A percentile compares a stretch with the other conserved stretches of the same genome.
Conservation (phyloP, 2,329 filamentous ascomycete genomes). For the Apiospora hydei region DNA sequence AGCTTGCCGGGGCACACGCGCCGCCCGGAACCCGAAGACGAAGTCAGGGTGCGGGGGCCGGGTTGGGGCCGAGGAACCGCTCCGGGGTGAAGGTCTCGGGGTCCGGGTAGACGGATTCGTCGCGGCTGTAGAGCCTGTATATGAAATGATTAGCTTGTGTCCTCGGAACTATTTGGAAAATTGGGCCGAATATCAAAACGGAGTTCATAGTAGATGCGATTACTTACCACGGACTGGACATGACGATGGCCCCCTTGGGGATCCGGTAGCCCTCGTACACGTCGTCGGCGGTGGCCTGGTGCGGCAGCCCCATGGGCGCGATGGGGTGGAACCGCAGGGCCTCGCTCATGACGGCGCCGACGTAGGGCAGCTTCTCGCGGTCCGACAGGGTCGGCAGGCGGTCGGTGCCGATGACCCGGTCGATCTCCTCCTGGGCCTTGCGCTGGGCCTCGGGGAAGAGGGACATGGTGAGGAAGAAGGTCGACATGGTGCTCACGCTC, state of each 20-base stretch:
- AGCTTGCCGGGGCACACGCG: slow-evolving; percentile 54
- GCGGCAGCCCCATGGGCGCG: slow-evolving; percentile 52
- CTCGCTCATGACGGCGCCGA: slow-evolving; percentile 48
- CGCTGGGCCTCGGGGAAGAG: slow-evolving; percentile 53
- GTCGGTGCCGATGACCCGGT: slow-evolving; percentile 46
- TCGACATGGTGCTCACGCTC: slow-evolving; percentile 49
- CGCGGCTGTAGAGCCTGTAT: slow-evolving; percentile 43
- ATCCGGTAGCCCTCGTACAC: slow-evolving; percentile 52
- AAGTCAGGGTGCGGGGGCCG: slow-evolving; percentile 43
- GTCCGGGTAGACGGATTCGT: slow-evolving; percentile 45
- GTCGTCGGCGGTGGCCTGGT: slow-evolving; percentile 53
- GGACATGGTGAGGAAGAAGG: slow-evolving; percentile 57
- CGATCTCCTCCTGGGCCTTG: slow-evolving; percentile 49
- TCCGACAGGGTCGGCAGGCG: slow-evolving; percentile 49
- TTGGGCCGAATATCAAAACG: not conserved
- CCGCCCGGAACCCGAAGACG: slow-evolving; percentile 50
- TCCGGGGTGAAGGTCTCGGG: slow-evolving; percentile 45
- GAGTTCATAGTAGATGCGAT: not conserved
- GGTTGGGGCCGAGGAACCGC: slow-evolving; percentile 30
- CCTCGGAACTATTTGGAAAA: not conserved
- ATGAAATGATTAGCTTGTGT: not conserved
- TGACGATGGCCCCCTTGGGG: slow-evolving; percentile 50
- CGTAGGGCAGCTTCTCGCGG: slow-evolving; percentile 42
- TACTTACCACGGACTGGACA: slow-evolving; percentile 47
- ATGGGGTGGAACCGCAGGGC: slow-evolving; percentile 51